Base-by-base conservation (phyloP, 2,329 filamentous ascomycete species). In the Calonectria honghensis region DNA sequence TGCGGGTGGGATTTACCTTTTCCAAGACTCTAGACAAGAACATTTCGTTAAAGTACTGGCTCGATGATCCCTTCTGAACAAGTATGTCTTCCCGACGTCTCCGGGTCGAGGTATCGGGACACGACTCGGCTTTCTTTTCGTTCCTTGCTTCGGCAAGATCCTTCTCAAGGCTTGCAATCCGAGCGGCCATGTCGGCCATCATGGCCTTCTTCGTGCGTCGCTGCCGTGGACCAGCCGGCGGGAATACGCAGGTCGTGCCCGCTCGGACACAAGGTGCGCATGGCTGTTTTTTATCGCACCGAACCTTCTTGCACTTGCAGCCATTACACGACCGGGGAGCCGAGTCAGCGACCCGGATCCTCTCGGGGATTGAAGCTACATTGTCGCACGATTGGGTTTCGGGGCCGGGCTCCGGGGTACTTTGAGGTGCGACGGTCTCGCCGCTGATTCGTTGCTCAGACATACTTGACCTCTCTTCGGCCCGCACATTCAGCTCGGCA, bases 211-310 rank as follows among this genome's bases (percentile, higher is more conserved):
- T 80, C 0, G 74, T 72, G 7, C 82, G 80, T 24, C 83, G 82
- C 0, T 76, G 68, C 32, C 76, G 73, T 10, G 79, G 79, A 0
- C 80, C 79, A 7, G 72, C 50, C 35, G 79, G 77, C 9, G 84
- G 83, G 67, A 84, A 85, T 13, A 77, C 74, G 54, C 84, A 85
- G 7, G 79, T 67, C 16, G 78, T 77, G 0, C 79, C 79, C 41
- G 80, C 79, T 73, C 92, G 90, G 41, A 89, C 88, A 81, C 93
- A 95, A 80, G 94, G 94, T 73, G 90, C 89, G 81, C 93, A 95
- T 10, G 93, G 92, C 83, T 93, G 89, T 74, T 89, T 87, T 84
- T 94, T 95, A 85, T 95, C 92, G 86, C 93, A 95, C 78, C 93
- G 93, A 70, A 95, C 93, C 83, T 94, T 93, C 71, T 91, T 85